These are phyloP conservation scores for Saccharomycopsis sp. DNA, from an alignment of 805 yeast species.

Conservation along the genomic window DNA sequence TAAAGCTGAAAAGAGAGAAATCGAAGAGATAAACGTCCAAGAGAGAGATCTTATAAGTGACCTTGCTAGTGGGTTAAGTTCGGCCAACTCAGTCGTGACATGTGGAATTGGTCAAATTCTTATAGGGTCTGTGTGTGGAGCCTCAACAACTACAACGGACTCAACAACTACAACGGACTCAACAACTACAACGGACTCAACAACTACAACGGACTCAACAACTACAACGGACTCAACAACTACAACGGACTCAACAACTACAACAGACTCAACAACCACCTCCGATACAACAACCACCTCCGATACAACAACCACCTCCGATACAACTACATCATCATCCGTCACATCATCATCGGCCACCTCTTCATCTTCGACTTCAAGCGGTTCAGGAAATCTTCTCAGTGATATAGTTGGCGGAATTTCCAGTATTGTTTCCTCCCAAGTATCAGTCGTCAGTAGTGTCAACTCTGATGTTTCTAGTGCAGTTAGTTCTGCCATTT, in stretches of 20 bases:
- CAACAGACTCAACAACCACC: too few relatives aligned
- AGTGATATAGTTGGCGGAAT: background rate
- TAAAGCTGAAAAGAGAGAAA: background rate
- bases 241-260: too few relatives aligned
- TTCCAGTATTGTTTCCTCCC: background rate
- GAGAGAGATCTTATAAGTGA: background rate
- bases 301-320: too few relatives aligned
- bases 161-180: background rate
- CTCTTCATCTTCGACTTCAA: too few relatives aligned
- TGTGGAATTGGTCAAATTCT: background rate
- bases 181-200: background rate
- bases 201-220: background rate
- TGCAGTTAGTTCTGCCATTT: background rate
- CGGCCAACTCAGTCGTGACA: background rate
- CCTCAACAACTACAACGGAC: background rate
- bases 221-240: background rate
- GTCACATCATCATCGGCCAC: too few relatives aligned
- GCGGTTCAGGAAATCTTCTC: too few relatives aligned
- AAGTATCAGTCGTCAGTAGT: background rate
- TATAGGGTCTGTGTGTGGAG: background rate
- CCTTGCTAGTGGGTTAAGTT: background rate
- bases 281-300: too few relatives aligned
- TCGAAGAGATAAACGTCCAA: background rate
- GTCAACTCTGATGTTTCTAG: background rate
- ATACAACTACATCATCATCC: too few relatives aligned